phyloP scores from a whole-genome alignment of 352 stramenopile genomes.

The Aphanomyces astaci region DNA sequence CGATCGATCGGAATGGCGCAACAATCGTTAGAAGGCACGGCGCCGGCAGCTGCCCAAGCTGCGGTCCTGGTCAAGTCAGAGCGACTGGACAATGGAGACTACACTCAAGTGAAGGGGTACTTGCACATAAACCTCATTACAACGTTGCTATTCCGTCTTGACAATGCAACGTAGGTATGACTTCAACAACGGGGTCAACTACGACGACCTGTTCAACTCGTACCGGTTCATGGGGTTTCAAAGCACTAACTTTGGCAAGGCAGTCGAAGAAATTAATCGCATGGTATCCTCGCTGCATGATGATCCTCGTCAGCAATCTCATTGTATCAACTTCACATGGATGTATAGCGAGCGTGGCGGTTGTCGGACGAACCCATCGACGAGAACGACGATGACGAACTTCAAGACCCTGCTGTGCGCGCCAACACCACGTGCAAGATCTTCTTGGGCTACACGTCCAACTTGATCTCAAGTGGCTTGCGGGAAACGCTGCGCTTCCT shows the following conservation, averaged over 20 bases:
- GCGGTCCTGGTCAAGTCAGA: constrained; percentile 72
- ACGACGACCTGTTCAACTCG: constrained; percentile 71
- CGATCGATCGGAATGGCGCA: background rate
- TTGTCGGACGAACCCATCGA: constrained; percentile 90
- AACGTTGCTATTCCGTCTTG: no score
- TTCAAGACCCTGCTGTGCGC: constrained; percentile 69
- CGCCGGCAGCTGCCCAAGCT: constrained; percentile 52
- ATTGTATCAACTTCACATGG: no score
- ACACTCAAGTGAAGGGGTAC: constrained; percentile 21
- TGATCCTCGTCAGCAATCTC: no score
- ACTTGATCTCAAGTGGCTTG: constrained; percentile 98
- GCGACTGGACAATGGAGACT: constrained; percentile 40
- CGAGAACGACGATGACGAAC: constrained; percentile 88
- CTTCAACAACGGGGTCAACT: constrained; percentile 86
- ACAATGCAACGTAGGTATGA: constrained; percentile 57
- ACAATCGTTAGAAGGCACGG: constrained; percentile 4
- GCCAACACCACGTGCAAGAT: constrained; percentile 93
- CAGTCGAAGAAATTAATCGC: constrained; percentile 96
- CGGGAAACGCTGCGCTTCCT: constrained; percentile 98
- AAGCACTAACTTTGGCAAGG: constrained; percentile 94
- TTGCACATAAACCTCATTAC: no score
- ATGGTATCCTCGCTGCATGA: constrained; percentile 69
- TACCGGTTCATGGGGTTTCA: constrained; percentile 90
- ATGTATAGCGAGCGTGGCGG: constrained; percentile 86
- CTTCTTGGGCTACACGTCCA: constrained; percentile 99